Evolutionary conservation across 139 green algal species (phyloP).

Genomic region (Coelastrella sp.): DNA sequence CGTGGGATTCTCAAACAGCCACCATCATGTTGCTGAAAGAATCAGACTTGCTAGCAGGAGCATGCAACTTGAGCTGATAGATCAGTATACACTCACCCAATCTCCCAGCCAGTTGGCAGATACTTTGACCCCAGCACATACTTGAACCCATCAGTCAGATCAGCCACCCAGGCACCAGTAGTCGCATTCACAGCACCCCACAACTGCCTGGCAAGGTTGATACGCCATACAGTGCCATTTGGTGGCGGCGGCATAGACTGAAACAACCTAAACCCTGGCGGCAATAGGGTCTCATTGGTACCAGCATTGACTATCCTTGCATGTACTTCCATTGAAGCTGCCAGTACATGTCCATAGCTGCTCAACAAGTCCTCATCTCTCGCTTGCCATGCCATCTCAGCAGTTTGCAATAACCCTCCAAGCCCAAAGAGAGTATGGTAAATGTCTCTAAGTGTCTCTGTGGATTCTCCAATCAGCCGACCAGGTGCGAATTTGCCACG

Average conservation of each 20-base stretch:
- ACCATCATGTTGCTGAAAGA: too few species aligned
- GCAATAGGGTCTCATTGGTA: background rate
- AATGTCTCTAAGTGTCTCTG: constrained; percentile 41
- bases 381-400: constrained; percentile 45
- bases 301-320: constrained; percentile 27
- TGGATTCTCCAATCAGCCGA: constrained; percentile 20
- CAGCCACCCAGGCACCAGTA: background rate
- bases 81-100: constrained; percentile 32
- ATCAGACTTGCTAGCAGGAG: too few species aligned
- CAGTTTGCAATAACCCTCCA: constrained; percentile 4
- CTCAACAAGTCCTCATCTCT: constrained; percentile 17
- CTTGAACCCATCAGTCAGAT: constrained; percentile 30
- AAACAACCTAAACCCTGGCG: constrained; percentile 28
- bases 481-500: background rate
- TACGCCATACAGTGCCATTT: constrained; percentile 18
- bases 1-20: too few species aligned
- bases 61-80: too few species aligned
- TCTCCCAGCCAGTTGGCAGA: constrained; percentile 34
- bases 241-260: constrained; percentile 29
- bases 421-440: constrained; percentile 37
- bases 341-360: constrained; percentile 16
- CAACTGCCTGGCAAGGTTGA: constrained; percentile 15
- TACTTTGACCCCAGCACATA: constrained; percentile 43
- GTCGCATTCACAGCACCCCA: constrained; percentile 9
- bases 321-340: constrained; percentile 44